phyloP scores from a whole-genome alignment of 306 rosid species.

The Argentina anserina region DNA sequence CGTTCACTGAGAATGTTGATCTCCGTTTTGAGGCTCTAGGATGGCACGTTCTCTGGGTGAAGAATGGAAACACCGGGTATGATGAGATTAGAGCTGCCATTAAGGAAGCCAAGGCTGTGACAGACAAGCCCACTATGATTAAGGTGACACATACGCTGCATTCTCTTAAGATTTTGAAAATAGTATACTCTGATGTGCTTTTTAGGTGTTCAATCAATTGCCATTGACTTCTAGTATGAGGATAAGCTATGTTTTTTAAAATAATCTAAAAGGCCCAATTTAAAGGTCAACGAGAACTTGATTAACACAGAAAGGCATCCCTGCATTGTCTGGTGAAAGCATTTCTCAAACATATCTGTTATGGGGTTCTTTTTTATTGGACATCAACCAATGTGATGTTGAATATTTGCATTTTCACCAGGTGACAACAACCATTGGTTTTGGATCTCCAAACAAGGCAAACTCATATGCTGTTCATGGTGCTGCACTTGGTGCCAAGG shows the following conservation, averaged over 20 bases:
- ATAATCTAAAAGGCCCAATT: not conserved
- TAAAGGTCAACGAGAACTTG: not conserved
- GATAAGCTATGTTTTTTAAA: not conserved
- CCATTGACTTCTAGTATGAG: not conserved
- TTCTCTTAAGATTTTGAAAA: not conserved
- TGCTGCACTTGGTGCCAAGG: conserved; percentile 96
- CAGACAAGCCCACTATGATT: conserved; percentile 85
- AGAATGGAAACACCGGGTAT: conserved; percentile 92
- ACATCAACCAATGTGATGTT: not conserved
- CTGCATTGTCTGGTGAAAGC: not conserved
- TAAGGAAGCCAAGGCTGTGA: conserved; percentile 87
- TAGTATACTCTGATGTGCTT: not conserved
- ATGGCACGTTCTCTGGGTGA: conserved; percentile 97
- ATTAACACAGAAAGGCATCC: not conserved
- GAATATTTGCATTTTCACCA: conserved; percentile 33
- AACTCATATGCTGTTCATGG: conserved; percentile 98
- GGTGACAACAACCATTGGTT: conserved; percentile 98
- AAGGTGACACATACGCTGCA: conserved; percentile 51
- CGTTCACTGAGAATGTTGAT: conserved; percentile 87
- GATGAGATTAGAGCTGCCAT: conserved; percentile 97
- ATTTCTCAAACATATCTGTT: not conserved
- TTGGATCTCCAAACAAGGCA: conserved; percentile 96
- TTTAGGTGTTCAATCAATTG: not conserved
- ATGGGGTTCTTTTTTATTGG: conserved; percentile 2
- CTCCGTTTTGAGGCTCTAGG: conserved; percentile 93